Conservation (phyloP, 305 asterid species). For the Stenogyne calaminthoides region DNA sequence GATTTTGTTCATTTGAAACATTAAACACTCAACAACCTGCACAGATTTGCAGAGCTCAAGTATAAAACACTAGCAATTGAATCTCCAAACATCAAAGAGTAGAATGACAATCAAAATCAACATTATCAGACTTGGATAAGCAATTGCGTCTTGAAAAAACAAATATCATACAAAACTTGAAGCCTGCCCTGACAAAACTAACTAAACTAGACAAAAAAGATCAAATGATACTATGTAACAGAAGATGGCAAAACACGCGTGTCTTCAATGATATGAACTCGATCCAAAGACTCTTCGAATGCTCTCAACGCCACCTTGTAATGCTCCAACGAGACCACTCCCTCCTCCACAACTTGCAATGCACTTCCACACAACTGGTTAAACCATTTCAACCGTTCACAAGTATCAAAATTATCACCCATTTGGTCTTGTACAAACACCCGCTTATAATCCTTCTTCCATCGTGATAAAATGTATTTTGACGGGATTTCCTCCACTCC, state of each 20-base stretch:
- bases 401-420: conserved; percentile 29
- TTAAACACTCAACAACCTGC: too few species aligned
- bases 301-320: conserved; percentile 61
- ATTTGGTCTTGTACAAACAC: conserved; percentile 36
- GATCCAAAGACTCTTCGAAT: conserved; percentile 61
- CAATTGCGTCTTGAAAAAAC: conserved; percentile 1
- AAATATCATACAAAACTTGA: not conserved
- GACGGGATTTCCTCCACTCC: conserved; percentile 80
- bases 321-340: conserved; percentile 59
- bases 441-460: conserved; percentile 77
- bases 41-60: not conserved
- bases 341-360: conserved; percentile 84
- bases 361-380: conserved; percentile 65
- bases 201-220: not conserved
- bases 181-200: not conserved
- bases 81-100: not conserved
- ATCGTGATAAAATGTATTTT: conserved; percentile 65
- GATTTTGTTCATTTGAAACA: too few species aligned
- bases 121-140: not conserved
- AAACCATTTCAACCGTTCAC: conserved; percentile 48
- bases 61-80: not conserved
- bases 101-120: not conserved
- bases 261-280: conserved; percentile 52
- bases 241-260: conserved; percentile 32
- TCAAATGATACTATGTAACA: not conserved